Base-by-base conservation (phyloP, 192 early-diverging fungal genomes). In the Gigaspora rosea region DNA sequence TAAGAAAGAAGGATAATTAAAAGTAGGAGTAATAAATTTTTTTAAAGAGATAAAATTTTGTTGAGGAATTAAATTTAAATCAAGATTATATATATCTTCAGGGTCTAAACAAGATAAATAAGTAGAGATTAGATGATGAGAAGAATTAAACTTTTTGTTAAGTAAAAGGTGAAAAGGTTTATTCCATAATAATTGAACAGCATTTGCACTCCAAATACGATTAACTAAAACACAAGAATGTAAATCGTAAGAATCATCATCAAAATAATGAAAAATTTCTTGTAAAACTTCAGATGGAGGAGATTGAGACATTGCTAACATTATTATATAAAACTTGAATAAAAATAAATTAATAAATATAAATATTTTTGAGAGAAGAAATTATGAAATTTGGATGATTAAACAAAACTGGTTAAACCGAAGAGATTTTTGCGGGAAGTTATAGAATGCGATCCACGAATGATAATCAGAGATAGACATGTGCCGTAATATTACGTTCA, bases 161-260 rank as follows among this genome's bases (percentile, higher is more conserved):
- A 63, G n/a, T 33, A 63, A 63, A 15, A 63, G 33, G 35, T 63
- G 61, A 70, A 70, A 70, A 5, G 67, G 67, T 9, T 46, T 33
- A 50, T 50, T 70, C 67, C 67, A 70, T 50, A 70, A 50, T 1
- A 70, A 9, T 48, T 33, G 67, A 50, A 70, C 20, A 6, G 41
- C 49, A 70, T 70, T 70, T 22, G n/a, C 15, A 49, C 49, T 22
- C 67, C 67, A 70, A 50, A 70, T 70, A 27, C 41, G 35, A 50
- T 70, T 70, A 16, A 70, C 67, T 10, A 70, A 51, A 5, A 70
- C 36, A 48, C 67, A 70, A 16, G 67, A 69, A 50, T 69, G 49
- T 46, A 49, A 50, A 69, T 46, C 8, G 20, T 46, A 32, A 69
- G 46, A 46, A 27, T 69, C 47, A 49, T 69, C 41, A 20, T 41